These are phyloP conservation scores for Leccinellum albellum DNA, from an alignment of 768 basidiomycete species.

Conservation along the genomic window DNA sequence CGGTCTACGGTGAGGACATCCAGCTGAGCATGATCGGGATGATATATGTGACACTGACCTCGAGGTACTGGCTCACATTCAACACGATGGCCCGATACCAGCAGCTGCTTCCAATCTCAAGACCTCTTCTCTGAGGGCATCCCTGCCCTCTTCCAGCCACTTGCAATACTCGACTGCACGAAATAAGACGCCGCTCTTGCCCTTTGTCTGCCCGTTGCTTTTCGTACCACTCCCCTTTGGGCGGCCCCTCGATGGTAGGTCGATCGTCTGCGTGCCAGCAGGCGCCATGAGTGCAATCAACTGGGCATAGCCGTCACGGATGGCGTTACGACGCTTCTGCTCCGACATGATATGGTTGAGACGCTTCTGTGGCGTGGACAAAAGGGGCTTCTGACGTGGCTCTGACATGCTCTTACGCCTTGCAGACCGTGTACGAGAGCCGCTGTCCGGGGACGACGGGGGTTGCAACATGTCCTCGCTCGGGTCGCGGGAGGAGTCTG, in stretches of 20 bases:
- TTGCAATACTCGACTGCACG: slow-evolving; percentile 81
- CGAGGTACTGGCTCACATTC: not conserved
- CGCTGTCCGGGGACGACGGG: slow-evolving; percentile 12
- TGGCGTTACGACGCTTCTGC: slow-evolving; percentile 89
- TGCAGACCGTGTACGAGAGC: slow-evolving; percentile 9
- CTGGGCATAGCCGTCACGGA: slow-evolving; percentile 86
- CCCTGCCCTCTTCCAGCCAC: slow-evolving; percentile 83
- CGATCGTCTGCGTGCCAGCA: slow-evolving; percentile 66
- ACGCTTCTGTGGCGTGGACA: slow-evolving; percentile 83
- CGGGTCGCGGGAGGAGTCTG: slow-evolving; percentile 3
- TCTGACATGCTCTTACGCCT: slow-evolving; percentile 25
- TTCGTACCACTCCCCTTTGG: slow-evolving; percentile 73
- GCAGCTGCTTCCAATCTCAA: slow-evolving; percentile 62
- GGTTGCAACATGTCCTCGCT: slow-evolving; percentile 3
- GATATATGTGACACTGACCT: slow-evolving; percentile 12
- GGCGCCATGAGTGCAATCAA: slow-evolving; percentile 78
- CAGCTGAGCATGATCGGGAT: not conserved
- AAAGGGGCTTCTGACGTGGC: slow-evolving; percentile 50
- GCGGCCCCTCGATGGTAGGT: slow-evolving; percentile 72
- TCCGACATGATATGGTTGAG: slow-evolving; percentile 94
- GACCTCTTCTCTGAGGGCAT: slow-evolving; percentile 68
- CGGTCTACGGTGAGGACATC: not conserved
- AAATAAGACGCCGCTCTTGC: slow-evolving; percentile 87
- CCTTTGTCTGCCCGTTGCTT: slow-evolving; percentile 69
- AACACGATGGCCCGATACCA: slow-evolving; percentile 37